Base-by-base conservation (phyloP, 2,329 filamentous ascomycete genomes). In the Ophiocordyceps robertsii region DNA sequence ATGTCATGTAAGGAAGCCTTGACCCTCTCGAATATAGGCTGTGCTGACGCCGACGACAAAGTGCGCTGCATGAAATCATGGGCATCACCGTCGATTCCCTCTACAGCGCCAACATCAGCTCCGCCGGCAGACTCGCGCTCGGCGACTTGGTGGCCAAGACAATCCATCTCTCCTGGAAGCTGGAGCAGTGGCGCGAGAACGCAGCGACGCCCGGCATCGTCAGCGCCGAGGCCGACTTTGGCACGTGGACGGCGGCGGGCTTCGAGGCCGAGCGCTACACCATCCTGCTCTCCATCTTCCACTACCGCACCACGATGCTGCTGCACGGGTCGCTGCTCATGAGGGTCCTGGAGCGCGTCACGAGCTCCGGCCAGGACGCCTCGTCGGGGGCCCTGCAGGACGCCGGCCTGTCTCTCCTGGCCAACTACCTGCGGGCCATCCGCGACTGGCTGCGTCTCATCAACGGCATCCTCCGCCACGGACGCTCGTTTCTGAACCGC, bases 1-100 rank as follows among this genome's bases (percentile, higher is more conserved):
- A 50, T 33, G 21, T 51, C 4, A 45, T 47, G 52, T 52, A 46
- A 27, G n/a, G n/a, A n/a, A n/a, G n/a, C n/a, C n/a, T n/a, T n/a
- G n/a, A n/a, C n/a, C n/a, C n/a, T n/a, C n/a, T n/a, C n/a, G n/a
- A n/a, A n/a, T n/a, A n/a, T n/a, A n/a, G n/a, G n/a, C n/a, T n/a
- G n/a, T 13, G 32, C 37, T 39, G 16, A 43, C 32, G 13, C 12
- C 6, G 9, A 14, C 16, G 13, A 16, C 14, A 53, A n/a, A n/a
- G 51, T 17, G 41, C 45, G 5, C 29, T 52, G 3, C 50, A 54
- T 29, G 43, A 50, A 24, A 47, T 53, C 12, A 45, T 51, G 36
- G 52, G 49, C 14, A 38, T 29, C 12, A 39, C 46, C 1, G 43
- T 54, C 17, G 51, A 54, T 13, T 41, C 39, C 11, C 41, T 54